Evolutionary conservation across 192 early-diverging fungal species (phyloP), one percentile per base, ranked within the genome.

Genomic region (Podochytrium sp.): DNA sequence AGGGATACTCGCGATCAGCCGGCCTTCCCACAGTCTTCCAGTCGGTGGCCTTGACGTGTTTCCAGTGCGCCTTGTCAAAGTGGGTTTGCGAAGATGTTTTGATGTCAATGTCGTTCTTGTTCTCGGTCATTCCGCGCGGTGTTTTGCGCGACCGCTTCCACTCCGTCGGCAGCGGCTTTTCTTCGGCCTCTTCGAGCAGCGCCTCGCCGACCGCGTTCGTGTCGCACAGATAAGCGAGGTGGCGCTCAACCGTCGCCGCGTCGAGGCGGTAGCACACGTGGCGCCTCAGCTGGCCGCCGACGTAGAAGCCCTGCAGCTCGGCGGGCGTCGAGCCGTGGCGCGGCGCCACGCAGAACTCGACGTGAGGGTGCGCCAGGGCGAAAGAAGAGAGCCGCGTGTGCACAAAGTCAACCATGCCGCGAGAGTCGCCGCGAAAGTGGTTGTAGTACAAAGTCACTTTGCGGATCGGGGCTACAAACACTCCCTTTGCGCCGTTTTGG

Each of bases 371-470:
- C 20, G 40, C 37, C 12, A 29, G 35, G 2, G 82, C 82, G 38
- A 80, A 35, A 6, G 33, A 18, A 2, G 62, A 34, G 3, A 83
- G 61, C 3, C 66, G 55, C 32, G 33, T 76, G 34, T 77, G 68
- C 47, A 83, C 50, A 43, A 78, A 83, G n/a, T 78, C 49, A 53
- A 83, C 76, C 76, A 80, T 80, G 27, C 82, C 82, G 23, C 49
- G 37, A 37, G 79, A 80, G 67, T 76, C 70, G 14, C 82, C 82
- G 20, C 79, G 74, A 14, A 67, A 52, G 40, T 74, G 76, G 62
- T 78, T 62, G 74, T 83, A 83, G 38, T 60, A 59, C 41, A 83
- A 25, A 6, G 37, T 51, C 18, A 83, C 42, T 56, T 80, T 83
- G 38, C 47, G 76, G n/a, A 83, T 78, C 38, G 51, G 68, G 0